Evolutionary conservation across 148 eudicot species (phyloP).

Genomic region (Diospyros lotus): DNA sequence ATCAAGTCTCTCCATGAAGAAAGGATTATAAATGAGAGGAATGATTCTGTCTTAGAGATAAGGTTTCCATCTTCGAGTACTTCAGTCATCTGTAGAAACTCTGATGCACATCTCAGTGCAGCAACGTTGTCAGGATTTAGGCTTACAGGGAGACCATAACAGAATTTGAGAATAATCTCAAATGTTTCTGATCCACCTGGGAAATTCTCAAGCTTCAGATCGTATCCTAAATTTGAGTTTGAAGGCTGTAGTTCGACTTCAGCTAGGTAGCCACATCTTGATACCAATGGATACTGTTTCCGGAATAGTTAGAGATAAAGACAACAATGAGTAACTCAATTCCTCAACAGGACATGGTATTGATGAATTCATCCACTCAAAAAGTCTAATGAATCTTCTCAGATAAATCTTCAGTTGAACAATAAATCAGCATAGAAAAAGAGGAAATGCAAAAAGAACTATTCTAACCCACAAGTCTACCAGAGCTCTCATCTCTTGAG

Average conservation of each 20-base stretch:
- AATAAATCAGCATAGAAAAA: no score
- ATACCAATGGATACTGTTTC: conserved; percentile 56
- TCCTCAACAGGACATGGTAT: neutral
- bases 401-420: no score
- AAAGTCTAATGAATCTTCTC: neutral
- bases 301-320: conserved; percentile 4
- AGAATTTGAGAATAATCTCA: conserved; percentile 44
- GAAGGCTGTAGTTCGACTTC: conserved; percentile 33
- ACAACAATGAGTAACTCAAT: neutral
- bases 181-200: conserved; percentile 67
- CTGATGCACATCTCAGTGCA: conserved; percentile 62
- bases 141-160: conserved; percentile 54
- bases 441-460: no score
- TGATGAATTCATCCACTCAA: neutral
- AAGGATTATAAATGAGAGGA: conserved; percentile 57
- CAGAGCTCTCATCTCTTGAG: no score
- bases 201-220: conserved; percentile 51
- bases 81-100: conserved; percentile 71
- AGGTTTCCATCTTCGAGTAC: conserved; percentile 70
- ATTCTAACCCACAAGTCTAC: no score
- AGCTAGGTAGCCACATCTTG: conserved; percentile 58
- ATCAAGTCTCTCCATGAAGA: conserved; percentile 69
- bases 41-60: conserved; percentile 61
- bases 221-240: conserved; percentile 27
- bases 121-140: conserved; percentile 51